These are phyloP conservation scores for Botryotinia convoluta DNA, from an alignment of 2,329 filamentous ascomycete genomes.

Conservation along the genomic window DNA sequence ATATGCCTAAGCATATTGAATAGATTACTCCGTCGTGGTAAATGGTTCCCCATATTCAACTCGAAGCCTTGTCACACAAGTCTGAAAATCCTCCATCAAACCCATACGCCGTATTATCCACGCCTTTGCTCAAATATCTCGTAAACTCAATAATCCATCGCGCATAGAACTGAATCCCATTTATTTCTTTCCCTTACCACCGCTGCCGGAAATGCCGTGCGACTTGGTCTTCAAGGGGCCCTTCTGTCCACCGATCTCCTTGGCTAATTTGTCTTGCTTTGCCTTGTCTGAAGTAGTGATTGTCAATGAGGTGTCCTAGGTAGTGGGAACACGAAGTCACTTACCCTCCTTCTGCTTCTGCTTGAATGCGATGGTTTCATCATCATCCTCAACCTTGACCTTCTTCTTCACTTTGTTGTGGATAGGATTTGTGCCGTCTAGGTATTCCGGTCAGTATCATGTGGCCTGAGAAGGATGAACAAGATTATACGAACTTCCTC, in stretches of 20 bases:
- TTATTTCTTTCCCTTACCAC: constrained; percentile 66
- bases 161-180: not conserved
- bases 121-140: constrained; percentile 16
- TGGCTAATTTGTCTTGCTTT: constrained; percentile 76
- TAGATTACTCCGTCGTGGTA: not conserved
- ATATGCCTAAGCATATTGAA: not conserved
- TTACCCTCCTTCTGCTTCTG: constrained; percentile 82
- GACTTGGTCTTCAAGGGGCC: constrained; percentile 80
- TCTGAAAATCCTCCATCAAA: constrained; percentile 17
- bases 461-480: constrained; percentile 39
- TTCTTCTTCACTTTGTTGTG: constrained; percentile 83
- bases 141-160: constrained; percentile 10
- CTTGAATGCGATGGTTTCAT: constrained; percentile 79
- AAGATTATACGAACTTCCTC: constrained; percentile 44
- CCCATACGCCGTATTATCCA: constrained; percentile 25
- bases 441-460: not conserved
- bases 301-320: constrained; percentile 42
- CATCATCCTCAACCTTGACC: constrained; percentile 71
- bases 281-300: constrained; percentile 52
- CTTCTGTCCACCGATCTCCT: constrained; percentile 58
- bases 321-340: constrained; percentile 37
- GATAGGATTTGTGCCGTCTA: constrained; percentile 16
- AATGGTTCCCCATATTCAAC: constrained; percentile 2
- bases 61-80: not conserved
- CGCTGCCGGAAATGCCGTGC: constrained; percentile 96